Evolutionary conservation across 495 filamentous ascomycete genomes (phyloP), one percentile per base, ranked within the genome.

Genomic region (Hapsidospora chrysogenum): DNA sequence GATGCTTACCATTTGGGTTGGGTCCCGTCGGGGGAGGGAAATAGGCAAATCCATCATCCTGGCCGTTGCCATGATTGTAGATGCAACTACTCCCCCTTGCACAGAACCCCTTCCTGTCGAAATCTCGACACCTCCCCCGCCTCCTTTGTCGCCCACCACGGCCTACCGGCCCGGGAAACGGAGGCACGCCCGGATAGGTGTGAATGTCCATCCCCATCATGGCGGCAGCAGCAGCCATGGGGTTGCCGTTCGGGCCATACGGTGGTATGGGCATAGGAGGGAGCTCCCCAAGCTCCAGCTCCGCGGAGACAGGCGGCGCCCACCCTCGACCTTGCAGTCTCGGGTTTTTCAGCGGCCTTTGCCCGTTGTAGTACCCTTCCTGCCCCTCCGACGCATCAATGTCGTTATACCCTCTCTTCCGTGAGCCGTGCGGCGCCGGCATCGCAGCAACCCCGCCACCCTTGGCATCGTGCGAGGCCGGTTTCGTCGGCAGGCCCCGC

Each of bases 21-120:
- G n/a, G n/a, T n/a, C n/a, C n/a, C n/a, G n/a, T n/a, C n/a, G n/a
- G n/a, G n/a, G n/a, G n/a, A n/a, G n/a, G n/a, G n/a, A n/a, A n/a
- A n/a, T n/a, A n/a, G n/a, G n/a, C n/a, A n/a, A n/a, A n/a, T n/a
- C n/a, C n/a, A n/a, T n/a, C n/a, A n/a, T n/a, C n/a, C n/a, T n/a
- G n/a, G n/a, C n/a, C n/a, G 37, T 56, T 53, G n/a, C 75, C 80
- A 48, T 96, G 87, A 49, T 89, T 76, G 43, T 80, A 95, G 3
- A 67, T 76, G 52, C 87, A 96, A 29, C 69, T 72, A 38, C 66
- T 67, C 2, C 84, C 85, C 31, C 77, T 55, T 21, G 79, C 71
- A 46, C 87, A 96, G 42, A 77, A 92, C 0, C 89, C 89, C 43
- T 85, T 84, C 1, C 67, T 73, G 41, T 95, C 86, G 49, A 85